A percentile compares a stretch with the other conserved stretches of the same genome.
Evolutionary conservation across 192 early-diverging fungal genomes (phyloP).

Genomic region (Umbelopsis sp.): DNA sequence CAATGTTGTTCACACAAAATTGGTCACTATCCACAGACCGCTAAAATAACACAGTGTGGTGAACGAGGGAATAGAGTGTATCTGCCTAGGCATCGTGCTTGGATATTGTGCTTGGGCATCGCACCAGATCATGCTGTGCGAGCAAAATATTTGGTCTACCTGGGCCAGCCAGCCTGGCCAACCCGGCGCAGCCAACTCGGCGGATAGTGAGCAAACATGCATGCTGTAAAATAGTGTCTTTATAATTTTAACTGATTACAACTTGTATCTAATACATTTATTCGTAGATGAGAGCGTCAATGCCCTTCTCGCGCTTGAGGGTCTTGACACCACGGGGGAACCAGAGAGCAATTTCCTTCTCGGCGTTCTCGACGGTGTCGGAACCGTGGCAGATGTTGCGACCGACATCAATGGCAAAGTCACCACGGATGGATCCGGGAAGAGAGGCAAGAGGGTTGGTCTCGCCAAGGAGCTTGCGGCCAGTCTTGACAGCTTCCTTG

Average conservation of each 20-base stretch:
- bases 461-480: slow-evolving; percentile 84
- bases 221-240: not conserved
- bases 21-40: slow-evolving; percentile 1
- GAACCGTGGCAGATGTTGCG: slow-evolving; percentile 94
- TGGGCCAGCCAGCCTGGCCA: too few species aligned
- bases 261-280: slow-evolving; percentile 27
- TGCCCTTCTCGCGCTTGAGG: slow-evolving; percentile 22
- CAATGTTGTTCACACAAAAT: slow-evolving; percentile 17
- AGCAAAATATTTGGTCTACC: too few species aligned
- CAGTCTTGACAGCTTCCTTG: slow-evolving; percentile 88
- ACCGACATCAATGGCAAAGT: slow-evolving; percentile 86
- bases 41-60: slow-evolving; percentile 16
- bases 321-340: slow-evolving; percentile 38
- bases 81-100: too few species aligned
- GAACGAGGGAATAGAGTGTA: not conserved
- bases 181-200: too few species aligned
- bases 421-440: slow-evolving; percentile 96
- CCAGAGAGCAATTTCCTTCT: slow-evolving; percentile 81
- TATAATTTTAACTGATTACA: slow-evolving; percentile 20
- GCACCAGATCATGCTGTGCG: too few species aligned
- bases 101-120: too few species aligned
- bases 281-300: slow-evolving; percentile 41
- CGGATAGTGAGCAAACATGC: too few species aligned
- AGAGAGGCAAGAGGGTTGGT: slow-evolving; percentile 90
- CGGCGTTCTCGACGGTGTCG: slow-evolving; percentile 84